phyloP scores from a whole-genome alignment of 2,329 filamentous ascomycete species.

The Tolypocladium nubicola region DNA sequence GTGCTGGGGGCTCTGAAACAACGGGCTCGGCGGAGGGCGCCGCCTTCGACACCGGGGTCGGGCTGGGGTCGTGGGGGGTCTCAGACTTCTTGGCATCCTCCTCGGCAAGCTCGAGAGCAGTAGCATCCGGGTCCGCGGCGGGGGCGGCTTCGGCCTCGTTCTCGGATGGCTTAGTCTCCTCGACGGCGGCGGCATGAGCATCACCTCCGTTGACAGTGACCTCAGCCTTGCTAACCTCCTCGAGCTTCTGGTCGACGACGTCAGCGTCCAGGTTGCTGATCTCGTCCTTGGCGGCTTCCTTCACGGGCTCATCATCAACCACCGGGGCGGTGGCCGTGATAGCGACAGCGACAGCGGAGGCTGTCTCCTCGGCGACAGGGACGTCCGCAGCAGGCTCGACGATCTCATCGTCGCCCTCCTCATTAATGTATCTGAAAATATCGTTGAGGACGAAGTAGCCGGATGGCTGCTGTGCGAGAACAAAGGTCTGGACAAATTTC shows the following conservation, averaged over 20 bases:
- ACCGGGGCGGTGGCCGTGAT: slow-evolving; percentile 11
- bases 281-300: slow-evolving; percentile 25
- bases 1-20: slow-evolving; percentile 31
- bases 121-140: slow-evolving; percentile 37
- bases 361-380: slow-evolving; percentile 12
- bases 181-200: slow-evolving; percentile 16
- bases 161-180: slow-evolving; percentile 27
- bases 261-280: slow-evolving; percentile 29
- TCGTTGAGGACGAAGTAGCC: slow-evolving; percentile 98
- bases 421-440: slow-evolving; percentile 87
- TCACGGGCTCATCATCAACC: slow-evolving; percentile 17
- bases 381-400: slow-evolving; percentile 23
- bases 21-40: slow-evolving; percentile 38
- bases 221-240: slow-evolving; percentile 42
- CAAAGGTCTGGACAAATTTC: slow-evolving; percentile 97
- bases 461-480: slow-evolving; percentile 89
- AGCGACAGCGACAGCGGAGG: slow-evolving; percentile 10
- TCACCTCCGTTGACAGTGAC: slow-evolving; percentile 20
- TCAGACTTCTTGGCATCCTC: slow-evolving; percentile 48
- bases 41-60: slow-evolving; percentile 39
- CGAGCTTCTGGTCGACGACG: slow-evolving; percentile 65
- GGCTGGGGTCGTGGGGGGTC: slow-evolving; percentile 54
- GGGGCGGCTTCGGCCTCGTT: slow-evolving; percentile 22
- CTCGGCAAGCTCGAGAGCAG: slow-evolving; percentile 39
- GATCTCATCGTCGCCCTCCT: slow-evolving; percentile 64